Percentiles rank a stretch among this genome's conserved stretches.
These are phyloP conservation scores for Dictyostelium firmibasis DNA, from an alignment of 78 protist species.

Conservation along the genomic window DNA sequence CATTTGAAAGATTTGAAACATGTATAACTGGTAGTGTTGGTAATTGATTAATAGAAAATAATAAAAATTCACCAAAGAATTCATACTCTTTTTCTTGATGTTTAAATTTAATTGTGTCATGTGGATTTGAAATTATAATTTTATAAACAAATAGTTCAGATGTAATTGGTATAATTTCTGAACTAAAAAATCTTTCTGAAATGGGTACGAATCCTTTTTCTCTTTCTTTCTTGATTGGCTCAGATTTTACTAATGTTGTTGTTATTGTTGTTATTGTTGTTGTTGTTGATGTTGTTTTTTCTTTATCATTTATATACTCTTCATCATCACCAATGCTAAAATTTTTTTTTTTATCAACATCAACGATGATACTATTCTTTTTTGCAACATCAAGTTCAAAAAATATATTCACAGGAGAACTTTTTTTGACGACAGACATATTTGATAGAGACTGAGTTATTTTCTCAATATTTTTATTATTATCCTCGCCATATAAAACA, in stretches of 20 bases:
- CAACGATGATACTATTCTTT: background rate
- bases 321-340: too few relatives aligned
- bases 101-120: background rate
- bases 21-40: background rate
- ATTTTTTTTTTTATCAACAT: background rate
- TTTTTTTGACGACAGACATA: background rate
- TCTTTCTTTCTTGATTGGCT: background rate
- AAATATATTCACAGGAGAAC: background rate
- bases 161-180: background rate
- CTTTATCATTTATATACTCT: too few relatives aligned
- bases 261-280: background rate
- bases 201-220: background rate
- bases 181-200: background rate
- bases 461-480: background rate
- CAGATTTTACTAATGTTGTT: background rate
- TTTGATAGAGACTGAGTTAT: background rate
- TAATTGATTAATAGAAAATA: background rate
- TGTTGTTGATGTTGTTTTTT: background rate
- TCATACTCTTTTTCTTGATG: background rate
- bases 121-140: background rate
- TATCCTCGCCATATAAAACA: background rate
- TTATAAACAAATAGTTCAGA: background rate
- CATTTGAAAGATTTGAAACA: background rate
- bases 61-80: background rate
- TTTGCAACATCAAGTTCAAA: background rate